Conservation (phyloP, 164 flowering plant species). For the Amborella trichopoda region DNA sequence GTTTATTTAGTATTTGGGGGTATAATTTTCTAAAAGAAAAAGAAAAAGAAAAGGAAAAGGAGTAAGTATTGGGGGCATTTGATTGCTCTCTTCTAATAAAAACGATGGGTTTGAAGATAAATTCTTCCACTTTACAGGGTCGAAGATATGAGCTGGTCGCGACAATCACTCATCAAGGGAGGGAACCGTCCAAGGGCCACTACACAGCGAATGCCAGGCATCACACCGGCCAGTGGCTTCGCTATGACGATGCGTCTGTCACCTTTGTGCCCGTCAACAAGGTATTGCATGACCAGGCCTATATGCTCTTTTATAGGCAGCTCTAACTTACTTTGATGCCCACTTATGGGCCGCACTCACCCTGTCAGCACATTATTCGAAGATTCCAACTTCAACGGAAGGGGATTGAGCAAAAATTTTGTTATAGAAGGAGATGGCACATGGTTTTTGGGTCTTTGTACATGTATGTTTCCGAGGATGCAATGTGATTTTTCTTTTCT, state of each 20-base stretch:
- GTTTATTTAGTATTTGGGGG: no score
- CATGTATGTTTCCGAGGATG: no score
- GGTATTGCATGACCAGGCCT: constrained; percentile 86
- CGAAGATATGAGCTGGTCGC: constrained; percentile 82
- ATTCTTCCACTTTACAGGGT: constrained; percentile 32
- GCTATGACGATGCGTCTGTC: constrained; percentile 78
- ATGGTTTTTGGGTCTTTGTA: no score
- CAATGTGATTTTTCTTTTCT: no score
- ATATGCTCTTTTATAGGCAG: constrained; percentile 83
- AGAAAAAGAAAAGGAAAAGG: background rate
- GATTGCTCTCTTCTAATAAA: no score
- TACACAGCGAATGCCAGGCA: constrained; percentile 74
- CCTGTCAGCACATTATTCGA: no score
- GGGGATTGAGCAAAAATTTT: no score
- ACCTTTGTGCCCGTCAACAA: constrained; percentile 35
- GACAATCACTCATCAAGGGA: constrained; percentile 85
- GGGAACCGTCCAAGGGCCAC: constrained; percentile 86
- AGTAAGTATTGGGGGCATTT: no score
- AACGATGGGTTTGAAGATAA: background rate
- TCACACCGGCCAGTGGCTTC: constrained; percentile 58
- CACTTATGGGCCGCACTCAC: no score
- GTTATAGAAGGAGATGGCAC: no score
- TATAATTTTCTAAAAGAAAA: background rate
- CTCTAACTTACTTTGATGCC: constrained; percentile 4
- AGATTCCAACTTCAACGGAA: no score